Percentiles rank a stretch among this genome's conserved stretches.
These are phyloP conservation scores for Ophiobolus disseminans DNA, from an alignment of 2,329 filamentous ascomycete genomes.

Conservation along the genomic window DNA sequence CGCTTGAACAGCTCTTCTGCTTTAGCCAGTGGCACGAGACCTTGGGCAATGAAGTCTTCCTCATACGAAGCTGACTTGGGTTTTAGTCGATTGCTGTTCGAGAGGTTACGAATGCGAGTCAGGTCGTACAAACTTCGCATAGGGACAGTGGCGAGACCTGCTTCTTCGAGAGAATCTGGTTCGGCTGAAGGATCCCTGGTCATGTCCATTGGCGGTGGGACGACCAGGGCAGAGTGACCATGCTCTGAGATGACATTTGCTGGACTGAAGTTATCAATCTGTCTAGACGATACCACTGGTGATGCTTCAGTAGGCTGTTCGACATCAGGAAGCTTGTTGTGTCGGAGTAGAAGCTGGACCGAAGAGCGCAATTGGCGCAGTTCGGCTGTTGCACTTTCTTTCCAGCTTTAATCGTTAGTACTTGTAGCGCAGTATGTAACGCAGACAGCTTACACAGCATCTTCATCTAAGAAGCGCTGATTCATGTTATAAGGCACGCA, in stretches of 20 bases:
- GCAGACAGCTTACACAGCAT: slow-evolving; percentile 34
- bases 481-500: slow-evolving; percentile 72
- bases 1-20: slow-evolving; percentile 40
- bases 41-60: slow-evolving; percentile 44
- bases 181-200: slow-evolving; percentile 43
- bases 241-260: slow-evolving; percentile 34
- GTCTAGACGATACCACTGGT: slow-evolving; percentile 17
- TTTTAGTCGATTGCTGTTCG: slow-evolving; percentile 33
- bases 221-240: slow-evolving; percentile 29
- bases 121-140: slow-evolving; percentile 46
- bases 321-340: slow-evolving; percentile 36
- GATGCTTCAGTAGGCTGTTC: slow-evolving; percentile 19
- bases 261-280: slow-evolving; percentile 29
- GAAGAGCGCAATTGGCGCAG: slow-evolving; percentile 35
- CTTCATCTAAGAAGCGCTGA: slow-evolving; percentile 42
- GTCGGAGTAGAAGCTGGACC: slow-evolving; percentile 35
- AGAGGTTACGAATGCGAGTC: slow-evolving; percentile 42
- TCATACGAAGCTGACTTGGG: slow-evolving; percentile 33
- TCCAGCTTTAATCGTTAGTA: slow-evolving; percentile 31
- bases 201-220: slow-evolving; percentile 42
- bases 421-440: neutral
- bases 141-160: slow-evolving; percentile 38
- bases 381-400: slow-evolving; percentile 37
- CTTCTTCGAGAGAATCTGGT: slow-evolving; percentile 34
- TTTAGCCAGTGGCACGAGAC: slow-evolving; percentile 32